Base-by-base conservation (phyloP, 2,329 filamentous ascomycete species). In the Arachnopeziza araneosa region DNA sequence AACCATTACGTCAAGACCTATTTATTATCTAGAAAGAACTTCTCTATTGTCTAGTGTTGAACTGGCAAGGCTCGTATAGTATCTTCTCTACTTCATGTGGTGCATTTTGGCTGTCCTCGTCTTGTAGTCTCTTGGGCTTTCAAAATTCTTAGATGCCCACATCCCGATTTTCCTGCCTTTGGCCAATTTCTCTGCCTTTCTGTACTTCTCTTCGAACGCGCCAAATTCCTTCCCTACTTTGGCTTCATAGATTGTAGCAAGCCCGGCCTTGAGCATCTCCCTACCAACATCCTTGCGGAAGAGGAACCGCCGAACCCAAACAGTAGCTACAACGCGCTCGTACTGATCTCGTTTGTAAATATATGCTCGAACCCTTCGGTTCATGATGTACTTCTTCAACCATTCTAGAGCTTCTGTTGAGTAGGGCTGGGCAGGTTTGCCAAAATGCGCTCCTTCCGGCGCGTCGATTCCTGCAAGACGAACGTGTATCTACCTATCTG, bases 171-270 rank as follows among this genome's bases (percentile, higher is more conserved):
- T 83, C 70, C 80, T 82, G 63, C 71, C 77, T 77, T 85, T 90
- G 2, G 90, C 90, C 72, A 78, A 78, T 53, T 78, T 80, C 75
- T 93, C 87, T 6, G 86, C 86, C 62, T 78, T 80, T 64, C 84
- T 81, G 72, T 93, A 93, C 61, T 80, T 74, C 54, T 78, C 76
- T 68, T 86, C 83, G 59, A 83, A 78, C 0, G 86, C 85, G 24
- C 95, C 95, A 79, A 95, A 99, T 72, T 98, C 95, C 22, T 85
- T 88, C 2, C 93, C 95, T 5, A 80, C 83, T 75, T 96, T 98
- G 26, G 91, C 93, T 76, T 98, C 95, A 73, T 98, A 99, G 2
- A 95, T 88, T 1, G 91, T 96, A 50, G 93, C 95, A 64, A 96
- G 76, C 0, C 95, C 95, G 23, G 78, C 81, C 76, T 86, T 90